Evolutionary conservation across 2,329 filamentous ascomycete genomes (phyloP).

Genomic region (Pestalotiopsis sp.): DNA sequence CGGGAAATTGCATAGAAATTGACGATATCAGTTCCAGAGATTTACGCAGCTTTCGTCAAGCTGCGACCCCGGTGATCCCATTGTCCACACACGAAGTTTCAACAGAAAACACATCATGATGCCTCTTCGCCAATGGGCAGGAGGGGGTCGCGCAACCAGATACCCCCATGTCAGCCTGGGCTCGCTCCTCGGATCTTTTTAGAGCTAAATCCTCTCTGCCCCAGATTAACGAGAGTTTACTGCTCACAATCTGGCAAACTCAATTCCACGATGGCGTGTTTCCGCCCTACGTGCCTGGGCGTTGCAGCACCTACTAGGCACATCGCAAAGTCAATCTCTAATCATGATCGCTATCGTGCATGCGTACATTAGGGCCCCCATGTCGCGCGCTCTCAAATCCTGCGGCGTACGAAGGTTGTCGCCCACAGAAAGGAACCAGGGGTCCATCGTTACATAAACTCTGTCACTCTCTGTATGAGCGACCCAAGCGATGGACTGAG

Average conservation of each 20-base stretch:
- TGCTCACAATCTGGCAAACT: background rate
- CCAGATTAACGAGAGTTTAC: background rate
- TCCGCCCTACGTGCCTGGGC: background rate
- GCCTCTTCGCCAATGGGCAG: background rate
- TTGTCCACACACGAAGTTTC: too few relatives aligned
- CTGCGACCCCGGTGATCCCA: background rate
- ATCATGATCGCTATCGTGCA: background rate
- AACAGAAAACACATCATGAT: too few relatives aligned
- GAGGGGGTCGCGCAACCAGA: background rate
- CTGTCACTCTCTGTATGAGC: background rate
- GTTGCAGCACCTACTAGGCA: background rate
- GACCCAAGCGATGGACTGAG: background rate
- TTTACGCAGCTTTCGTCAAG: background rate
- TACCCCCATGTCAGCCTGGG: background rate
- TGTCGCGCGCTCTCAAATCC: background rate
- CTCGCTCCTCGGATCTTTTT: background rate
- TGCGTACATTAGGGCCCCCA: background rate
- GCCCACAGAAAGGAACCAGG: background rate
- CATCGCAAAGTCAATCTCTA: background rate
- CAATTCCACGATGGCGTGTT: background rate
- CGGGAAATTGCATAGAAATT: background rate
- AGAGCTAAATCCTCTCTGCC: background rate
- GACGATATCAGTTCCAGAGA: background rate
- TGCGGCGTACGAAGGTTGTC: background rate
- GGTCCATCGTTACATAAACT: background rate